Percentiles rank a stretch among this genome's conserved stretches.
Conservation (phyloP, 2,329 filamentous ascomycete genomes). For the Parafenestella ontariensis region DNA sequence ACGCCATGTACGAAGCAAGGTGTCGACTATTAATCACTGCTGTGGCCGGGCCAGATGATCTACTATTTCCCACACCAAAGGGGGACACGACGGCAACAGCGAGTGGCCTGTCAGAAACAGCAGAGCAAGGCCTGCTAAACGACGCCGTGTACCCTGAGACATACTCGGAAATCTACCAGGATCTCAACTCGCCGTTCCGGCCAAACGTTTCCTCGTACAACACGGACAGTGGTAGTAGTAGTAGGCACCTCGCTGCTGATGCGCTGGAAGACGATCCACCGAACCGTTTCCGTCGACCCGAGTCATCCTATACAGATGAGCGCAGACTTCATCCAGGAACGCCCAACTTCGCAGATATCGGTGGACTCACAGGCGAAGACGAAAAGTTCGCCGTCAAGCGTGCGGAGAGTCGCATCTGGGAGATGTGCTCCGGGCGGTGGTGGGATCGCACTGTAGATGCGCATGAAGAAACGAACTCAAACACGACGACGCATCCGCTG, state of each 20-base stretch:
- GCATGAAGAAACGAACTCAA: background rate
- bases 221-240: conserved; percentile 20
- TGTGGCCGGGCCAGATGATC: conserved; percentile 70
- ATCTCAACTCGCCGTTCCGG: conserved; percentile 76
- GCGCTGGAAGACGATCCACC: conserved; percentile 60
- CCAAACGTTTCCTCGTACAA: conserved; percentile 76
- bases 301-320: conserved; percentile 38
- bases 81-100: background rate
- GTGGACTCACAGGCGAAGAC: conserved; percentile 78
- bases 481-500: too few relatives aligned
- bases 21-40: conserved; percentile 77
- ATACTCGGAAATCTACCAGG: conserved; percentile 78
- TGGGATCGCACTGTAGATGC: conserved; percentile 68
- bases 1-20: conserved; percentile 78
- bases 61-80: conserved; percentile 71
- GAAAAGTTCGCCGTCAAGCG: conserved; percentile 83
- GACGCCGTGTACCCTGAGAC: conserved; percentile 71
- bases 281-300: conserved; percentile 47
- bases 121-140: conserved; percentile 22
- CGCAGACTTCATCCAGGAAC: conserved; percentile 19
- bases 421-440: conserved; percentile 78
- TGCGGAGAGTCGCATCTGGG: conserved; percentile 79
- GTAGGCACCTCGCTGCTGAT: conserved; percentile 46
- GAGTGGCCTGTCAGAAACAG: conserved; percentile 7
- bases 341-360: conserved; percentile 71